These are phyloP conservation scores for Hylodesmum podocarpum DNA, from an alignment of 306 rosid genomes.

Conservation along the genomic window DNA sequence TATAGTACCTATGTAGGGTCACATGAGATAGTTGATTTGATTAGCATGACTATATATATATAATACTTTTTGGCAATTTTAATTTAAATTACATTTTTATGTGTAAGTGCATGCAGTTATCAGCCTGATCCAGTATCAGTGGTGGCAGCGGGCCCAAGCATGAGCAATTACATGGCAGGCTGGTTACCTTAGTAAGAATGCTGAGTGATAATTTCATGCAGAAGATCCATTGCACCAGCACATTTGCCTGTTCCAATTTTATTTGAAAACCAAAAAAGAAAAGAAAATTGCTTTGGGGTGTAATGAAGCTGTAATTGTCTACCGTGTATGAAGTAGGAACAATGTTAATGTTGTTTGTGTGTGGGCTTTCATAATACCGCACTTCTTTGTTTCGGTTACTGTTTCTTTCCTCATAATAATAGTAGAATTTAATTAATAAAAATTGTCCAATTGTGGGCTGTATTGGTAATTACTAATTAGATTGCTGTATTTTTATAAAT, in stretches of 20 bases:
- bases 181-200: conserved; percentile 69
- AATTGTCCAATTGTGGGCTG: no score
- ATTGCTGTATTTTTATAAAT: no score
- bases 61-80: background rate
- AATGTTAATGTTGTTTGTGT: conserved; percentile 37
- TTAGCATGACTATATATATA: background rate
- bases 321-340: conserved; percentile 35
- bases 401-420: background rate
- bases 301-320: conserved; percentile 30
- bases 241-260: conserved; percentile 29
- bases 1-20: background rate
- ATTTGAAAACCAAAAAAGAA: conserved; percentile 20
- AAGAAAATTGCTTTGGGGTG: conserved; percentile 28
- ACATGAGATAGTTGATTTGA: background rate
- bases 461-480: no score
- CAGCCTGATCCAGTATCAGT: conserved; percentile 70
- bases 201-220: background rate
- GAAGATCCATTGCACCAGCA: conserved; percentile 4
- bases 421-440: no score
- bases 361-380: conserved; percentile 40
- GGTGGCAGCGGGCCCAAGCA: conserved; percentile 88
- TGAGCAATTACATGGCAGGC: conserved; percentile 82
- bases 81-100: background rate
- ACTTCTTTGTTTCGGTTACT: conserved; percentile 17
- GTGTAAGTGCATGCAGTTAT: conserved; percentile 60